Evolutionary conservation across 345 rosid species (phyloP), one percentile per base, ranked within the genome.

Genomic region (Ceriops decandra): DNA sequence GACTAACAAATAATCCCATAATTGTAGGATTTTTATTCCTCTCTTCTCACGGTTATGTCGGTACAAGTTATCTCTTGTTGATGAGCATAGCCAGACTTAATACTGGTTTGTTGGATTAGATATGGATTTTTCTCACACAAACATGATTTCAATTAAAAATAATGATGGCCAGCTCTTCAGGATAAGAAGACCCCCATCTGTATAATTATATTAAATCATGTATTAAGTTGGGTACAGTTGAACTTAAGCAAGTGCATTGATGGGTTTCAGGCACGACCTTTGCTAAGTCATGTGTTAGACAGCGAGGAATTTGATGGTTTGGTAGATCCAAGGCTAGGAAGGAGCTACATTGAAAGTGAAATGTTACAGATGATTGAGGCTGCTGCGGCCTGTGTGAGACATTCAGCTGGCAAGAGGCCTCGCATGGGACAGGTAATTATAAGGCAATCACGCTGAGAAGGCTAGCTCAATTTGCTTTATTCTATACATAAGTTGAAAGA

Each of bases 371-470:
- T 93, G 97, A 83, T 91, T 30, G 93, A 85, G 85, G 95, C 89
- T 74, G 95, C 99, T 27, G 95, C 93, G 30, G 96, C 92, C 36
- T 91, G 97, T 78, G 86, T 93, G 70, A 85, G 97, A 60, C 98
- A 91, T 80, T 85, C 84, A 64, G 90, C 98, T 78, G 80, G 85
- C 63, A 93, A 85, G 80, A 88, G 98, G 76, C 98, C 98, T 62
- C 80, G 88, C 27, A 91, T 93, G 98, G 89, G 88, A 71, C 98
- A 91, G 89, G 98, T 93, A 82, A 63, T 67, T 60, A 20, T 9
- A 53, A 30, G 51, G 8, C 16, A 52, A 22, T 26, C 36, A 36
- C 28, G 8, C 38, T 31, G 1, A 13, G 49, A 42, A 65, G 6
- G 22, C 32, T 21, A 27, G 54, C 51, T 5, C 17, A 46, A 31